A percentile compares a stretch with the other conserved stretches of the same genome.
These are phyloP conservation scores for Acanthamoeba healyi DNA, from an alignment of 208 protist genomes.

Conservation along the genomic window DNA sequence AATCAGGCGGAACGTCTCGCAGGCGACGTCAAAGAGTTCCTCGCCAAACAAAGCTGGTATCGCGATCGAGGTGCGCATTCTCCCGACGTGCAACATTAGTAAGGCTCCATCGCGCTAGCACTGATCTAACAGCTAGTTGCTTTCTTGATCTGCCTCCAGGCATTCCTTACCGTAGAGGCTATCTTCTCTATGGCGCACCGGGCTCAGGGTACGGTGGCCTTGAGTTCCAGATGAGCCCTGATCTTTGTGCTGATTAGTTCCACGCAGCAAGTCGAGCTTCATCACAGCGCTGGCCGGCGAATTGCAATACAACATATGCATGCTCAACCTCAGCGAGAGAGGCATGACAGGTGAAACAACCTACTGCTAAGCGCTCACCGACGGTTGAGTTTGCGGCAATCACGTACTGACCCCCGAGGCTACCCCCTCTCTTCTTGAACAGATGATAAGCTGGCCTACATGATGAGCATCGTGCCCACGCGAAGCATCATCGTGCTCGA, in stretches of 20 bases:
- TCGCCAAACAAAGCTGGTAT: constrained; percentile 94
- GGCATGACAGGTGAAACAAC: constrained; percentile 43
- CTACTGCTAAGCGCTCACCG: constrained; percentile 85
- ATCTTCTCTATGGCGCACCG: constrained; percentile 96
- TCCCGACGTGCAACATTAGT: too few relatives aligned
- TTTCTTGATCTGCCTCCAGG: constrained; percentile 84
- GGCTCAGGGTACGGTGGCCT: constrained; percentile 93
- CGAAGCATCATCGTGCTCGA: constrained; percentile 95
- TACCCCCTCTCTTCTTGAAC: not conserved
- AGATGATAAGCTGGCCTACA: constrained; percentile 54
- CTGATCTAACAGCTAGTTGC: not conserved
- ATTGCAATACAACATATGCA: constrained; percentile 94
- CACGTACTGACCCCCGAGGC: too few relatives aligned
- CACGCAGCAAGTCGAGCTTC: constrained; percentile 93
- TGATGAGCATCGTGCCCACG: constrained; percentile 89
- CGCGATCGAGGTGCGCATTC: constrained; percentile 78
- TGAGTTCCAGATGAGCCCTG: too few relatives aligned
- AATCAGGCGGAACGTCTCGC: constrained; percentile 84
- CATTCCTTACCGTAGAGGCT: constrained; percentile 96
- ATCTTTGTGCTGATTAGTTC: not conserved
- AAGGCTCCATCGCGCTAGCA: not conserved
- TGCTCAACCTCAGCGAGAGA: constrained; percentile 87
- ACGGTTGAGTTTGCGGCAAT: too few relatives aligned
- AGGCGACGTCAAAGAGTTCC: constrained; percentile 92
- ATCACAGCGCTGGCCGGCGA: constrained; percentile 95